Evolutionary conservation across 2,329 filamentous ascomycete species (phyloP), one percentile per base, ranked within the genome.

Genomic region (Curvularia sp.): DNA sequence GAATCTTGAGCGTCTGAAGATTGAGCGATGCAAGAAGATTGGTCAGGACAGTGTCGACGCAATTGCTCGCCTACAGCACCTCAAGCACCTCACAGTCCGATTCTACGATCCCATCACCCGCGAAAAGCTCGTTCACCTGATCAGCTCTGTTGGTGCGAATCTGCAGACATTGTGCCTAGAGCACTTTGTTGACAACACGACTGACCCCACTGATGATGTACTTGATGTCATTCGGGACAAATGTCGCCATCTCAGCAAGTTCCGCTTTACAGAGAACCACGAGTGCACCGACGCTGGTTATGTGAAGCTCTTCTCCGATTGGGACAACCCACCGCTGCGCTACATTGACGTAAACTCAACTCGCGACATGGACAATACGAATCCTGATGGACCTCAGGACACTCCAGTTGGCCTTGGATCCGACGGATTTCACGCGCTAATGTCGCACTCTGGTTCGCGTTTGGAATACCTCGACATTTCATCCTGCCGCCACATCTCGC

Each of bases 101-200:
- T 81, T 93, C 49, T 82, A 85, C 55, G 79, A 84, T 10, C 77
- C 80, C 13, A 85, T 88, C 1, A 79, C 84, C 1, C 80, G 85
- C 0, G 82, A 84, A 13, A 78, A 83, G 7, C 84, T 93, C 38
- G 78, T 88, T 25, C 73, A 84, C 21, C 78, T 94, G 1, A 76
- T 97, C 50, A 73, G 80, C 9, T 79, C 78, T 0, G 79, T 92
- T 15, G 93, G 93, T 4, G 70, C 78, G 3, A 81, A 83, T 1
- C 83, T 98, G n/a, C 83, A 83, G 45, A 96, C 93, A 0, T 80
- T 98, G 1, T 96, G 91, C 4, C 80, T 97, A 13, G 87, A 89
- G 69, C 82, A 86, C 23, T 91, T 93, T 60, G 76, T 83, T 1
- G 80, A 87, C 19, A 82, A 86, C 2, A 86, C 93, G 65, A 89